Evolutionary conservation across 495 filamentous ascomycete species (phyloP).

Genomic region (Neurospora intermedia): DNA sequence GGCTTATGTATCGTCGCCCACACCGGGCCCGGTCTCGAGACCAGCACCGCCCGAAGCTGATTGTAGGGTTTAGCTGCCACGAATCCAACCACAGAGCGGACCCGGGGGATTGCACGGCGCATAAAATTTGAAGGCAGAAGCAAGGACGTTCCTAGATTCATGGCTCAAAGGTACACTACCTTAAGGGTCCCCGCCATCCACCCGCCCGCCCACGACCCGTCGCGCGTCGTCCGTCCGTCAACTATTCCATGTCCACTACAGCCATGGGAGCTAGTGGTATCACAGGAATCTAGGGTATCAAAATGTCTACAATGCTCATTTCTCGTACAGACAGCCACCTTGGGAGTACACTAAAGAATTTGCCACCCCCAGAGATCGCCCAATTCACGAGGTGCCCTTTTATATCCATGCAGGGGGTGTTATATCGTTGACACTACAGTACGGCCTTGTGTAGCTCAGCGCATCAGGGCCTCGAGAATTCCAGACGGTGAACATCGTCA

Average conservation of each 20-base stretch:
- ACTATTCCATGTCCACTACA: neutral
- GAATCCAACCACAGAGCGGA: neutral
- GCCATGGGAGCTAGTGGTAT: no score
- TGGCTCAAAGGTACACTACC: neutral
- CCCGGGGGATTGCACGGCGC: neutral
- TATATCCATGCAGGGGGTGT: no score
- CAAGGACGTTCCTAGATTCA: neutral
- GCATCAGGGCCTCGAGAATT: neutral
- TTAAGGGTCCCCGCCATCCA: neutral
- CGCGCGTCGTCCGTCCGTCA: neutral
- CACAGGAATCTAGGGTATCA: no score
- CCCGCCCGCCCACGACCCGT: neutral
- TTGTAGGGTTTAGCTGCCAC: neutral
- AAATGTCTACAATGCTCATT: no score
- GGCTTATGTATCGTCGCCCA: neutral
- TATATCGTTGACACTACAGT: neutral
- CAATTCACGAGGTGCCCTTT: no score
- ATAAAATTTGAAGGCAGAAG: neutral
- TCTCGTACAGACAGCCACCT: no score
- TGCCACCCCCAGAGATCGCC: no score
- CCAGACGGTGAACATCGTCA: neutral
- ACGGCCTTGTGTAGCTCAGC: neutral
- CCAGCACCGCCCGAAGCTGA: neutral
- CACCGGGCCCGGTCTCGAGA: neutral
- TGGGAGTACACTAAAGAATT: no score